Percentiles rank a stretch among this genome's conserved stretches.
Evolutionary conservation across 2,329 filamentous ascomycete genomes (phyloP).

Genomic region (Aspergillus brasiliensis): DNA sequence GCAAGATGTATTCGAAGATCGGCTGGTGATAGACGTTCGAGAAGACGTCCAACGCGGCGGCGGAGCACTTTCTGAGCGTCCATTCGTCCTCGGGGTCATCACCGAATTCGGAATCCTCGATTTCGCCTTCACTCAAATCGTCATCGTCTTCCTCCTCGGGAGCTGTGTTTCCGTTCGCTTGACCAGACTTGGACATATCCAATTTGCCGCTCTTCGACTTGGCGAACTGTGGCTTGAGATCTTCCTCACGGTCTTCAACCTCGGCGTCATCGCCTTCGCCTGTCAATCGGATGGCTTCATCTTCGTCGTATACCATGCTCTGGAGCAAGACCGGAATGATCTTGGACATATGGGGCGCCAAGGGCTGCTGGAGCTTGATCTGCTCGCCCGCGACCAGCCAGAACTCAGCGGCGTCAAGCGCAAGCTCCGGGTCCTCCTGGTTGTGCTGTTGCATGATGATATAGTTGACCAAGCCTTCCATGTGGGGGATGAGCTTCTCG

Average conservation of each 20-base stretch:
- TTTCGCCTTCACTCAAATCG: conserved; percentile 83
- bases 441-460: conserved; percentile 87
- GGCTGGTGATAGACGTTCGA: conserved; percentile 84
- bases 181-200: conserved; percentile 52
- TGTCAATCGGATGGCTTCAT: conserved; percentile 84
- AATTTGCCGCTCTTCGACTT: conserved; percentile 65
- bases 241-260: conserved; percentile 82
- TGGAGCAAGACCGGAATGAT: conserved; percentile 89
- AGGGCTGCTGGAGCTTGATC: conserved; percentile 71
- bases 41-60: conserved; percentile 90
- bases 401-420: conserved; percentile 94
- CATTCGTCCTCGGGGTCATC: conserved; percentile 85
- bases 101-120: conserved; percentile 71
- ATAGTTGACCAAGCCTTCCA: conserved; percentile 86
- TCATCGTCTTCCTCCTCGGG: conserved; percentile 64
- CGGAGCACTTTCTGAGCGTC: conserved; percentile 96
- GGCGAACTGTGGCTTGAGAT: conserved; percentile 91
- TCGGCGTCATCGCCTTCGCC: conserved; percentile 88
- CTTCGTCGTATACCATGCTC: conserved; percentile 95
- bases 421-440: conserved; percentile 79
- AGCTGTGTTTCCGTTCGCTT: conserved; percentile 44
- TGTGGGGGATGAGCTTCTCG: conserved; percentile 86
- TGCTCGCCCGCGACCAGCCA: conserved; percentile 95
- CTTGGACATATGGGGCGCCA: conserved; percentile 76
- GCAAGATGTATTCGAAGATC: conserved; percentile 89